Evolutionary conservation across 164 flowering plant species (phyloP).

Genomic region (Stephania japonica): DNA sequence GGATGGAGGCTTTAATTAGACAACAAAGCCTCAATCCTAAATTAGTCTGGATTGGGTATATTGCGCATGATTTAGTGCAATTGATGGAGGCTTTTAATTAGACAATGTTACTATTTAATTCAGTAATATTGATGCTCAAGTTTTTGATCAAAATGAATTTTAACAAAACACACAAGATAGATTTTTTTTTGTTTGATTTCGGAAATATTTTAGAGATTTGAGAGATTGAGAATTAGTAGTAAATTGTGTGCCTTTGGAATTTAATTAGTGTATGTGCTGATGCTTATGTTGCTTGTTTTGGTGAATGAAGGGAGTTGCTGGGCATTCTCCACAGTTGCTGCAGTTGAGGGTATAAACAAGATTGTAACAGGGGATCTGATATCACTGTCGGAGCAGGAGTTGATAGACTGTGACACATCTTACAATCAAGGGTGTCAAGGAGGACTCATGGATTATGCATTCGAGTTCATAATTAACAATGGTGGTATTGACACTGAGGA

Average conservation of each 20-base stretch:
- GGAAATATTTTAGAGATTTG: neutral
- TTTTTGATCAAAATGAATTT: too few species aligned
- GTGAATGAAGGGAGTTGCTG: constrained; percentile 69
- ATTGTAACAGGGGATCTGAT: constrained; percentile 64
- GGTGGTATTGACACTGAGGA: constrained; percentile 81
- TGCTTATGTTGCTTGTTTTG: neutral
- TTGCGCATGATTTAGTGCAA: too few species aligned
- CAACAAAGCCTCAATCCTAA: too few species aligned
- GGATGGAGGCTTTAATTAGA: too few species aligned
- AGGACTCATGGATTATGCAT: constrained; percentile 95
- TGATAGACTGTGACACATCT: constrained; percentile 74
- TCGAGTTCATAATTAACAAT: constrained; percentile 69
- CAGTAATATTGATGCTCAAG: too few species aligned
- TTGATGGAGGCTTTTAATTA: too few species aligned
- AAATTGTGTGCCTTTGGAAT: neutral
- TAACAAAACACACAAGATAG: too few species aligned
- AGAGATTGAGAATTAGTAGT: neutral
- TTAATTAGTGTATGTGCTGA: neutral
- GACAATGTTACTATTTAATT: too few species aligned
- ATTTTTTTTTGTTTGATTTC: too few species aligned
- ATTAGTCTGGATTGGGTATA: too few species aligned
- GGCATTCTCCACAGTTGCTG: constrained; percentile 92
- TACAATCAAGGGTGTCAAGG: constrained; percentile 81
- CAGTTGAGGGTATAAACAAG: constrained; percentile 86
- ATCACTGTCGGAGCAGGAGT: constrained; percentile 85